Evolutionary conservation across 2,329 filamentous ascomycete species (phyloP).

Genomic region (Colletotrichum tropicale): DNA sequence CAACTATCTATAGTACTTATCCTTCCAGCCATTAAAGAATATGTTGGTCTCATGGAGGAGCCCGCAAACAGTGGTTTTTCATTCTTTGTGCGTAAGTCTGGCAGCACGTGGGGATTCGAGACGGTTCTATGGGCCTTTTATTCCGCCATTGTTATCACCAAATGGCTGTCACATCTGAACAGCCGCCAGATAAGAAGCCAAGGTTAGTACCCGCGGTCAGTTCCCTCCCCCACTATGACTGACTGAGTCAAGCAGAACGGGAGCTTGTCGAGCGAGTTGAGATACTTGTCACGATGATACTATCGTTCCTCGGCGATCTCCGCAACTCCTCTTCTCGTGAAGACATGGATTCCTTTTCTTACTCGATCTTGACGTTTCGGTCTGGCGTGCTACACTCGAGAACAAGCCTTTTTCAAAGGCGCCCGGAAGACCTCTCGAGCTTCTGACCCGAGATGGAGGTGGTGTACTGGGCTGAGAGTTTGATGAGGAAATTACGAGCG

Average conservation of each 20-base stretch:
- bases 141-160: neutral
- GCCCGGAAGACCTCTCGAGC: neutral
- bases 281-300: neutral
- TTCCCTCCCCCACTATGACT: too few relatives aligned
- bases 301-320: neutral
- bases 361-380: neutral
- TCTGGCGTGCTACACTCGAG: neutral
- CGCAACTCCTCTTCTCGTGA: neutral
- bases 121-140: neutral
- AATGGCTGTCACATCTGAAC: neutral
- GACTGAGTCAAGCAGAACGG: neutral
- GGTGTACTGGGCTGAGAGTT: rapidly evolving
- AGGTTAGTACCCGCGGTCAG: rapidly evolving
- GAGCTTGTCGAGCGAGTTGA: too few relatives aligned
- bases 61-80: neutral
- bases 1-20: too few relatives aligned
- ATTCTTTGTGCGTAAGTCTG: neutral
- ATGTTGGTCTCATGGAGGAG: neutral
- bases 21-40: neutral
- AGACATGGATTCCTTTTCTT: neutral
- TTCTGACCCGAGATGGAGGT: neutral
- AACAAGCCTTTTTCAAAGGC: neutral
- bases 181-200: neutral
- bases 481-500: neutral
- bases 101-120: neutral